Evolutionary conservation across 208 protist genomes (phyloP), one percentile per base, ranked within the genome.

Genomic region (Acanthamoeba quina): DNA sequence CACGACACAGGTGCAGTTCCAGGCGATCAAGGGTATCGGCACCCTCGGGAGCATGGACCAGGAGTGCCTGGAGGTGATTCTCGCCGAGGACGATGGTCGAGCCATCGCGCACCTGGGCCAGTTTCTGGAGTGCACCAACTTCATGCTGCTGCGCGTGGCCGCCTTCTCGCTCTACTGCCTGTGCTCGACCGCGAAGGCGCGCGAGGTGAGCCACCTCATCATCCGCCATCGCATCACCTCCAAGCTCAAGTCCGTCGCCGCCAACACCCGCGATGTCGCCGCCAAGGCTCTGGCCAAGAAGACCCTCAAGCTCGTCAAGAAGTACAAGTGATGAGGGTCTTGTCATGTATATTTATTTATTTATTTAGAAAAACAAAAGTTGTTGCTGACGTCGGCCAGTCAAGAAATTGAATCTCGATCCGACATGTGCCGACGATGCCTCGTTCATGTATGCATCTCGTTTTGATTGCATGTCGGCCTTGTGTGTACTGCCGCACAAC

Each of bases 391-490:
- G n/a, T n/a, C n/a, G n/a, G 15, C 11, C 11, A 74, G 9, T 74
- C 37, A 4, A 13, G 31, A n/a, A 7, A 41, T 1, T 41, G 11
- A 31, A 70, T 29, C n/a, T 74, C 31, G 56, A 31, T n/a, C 29
- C 44, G 64, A 9, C 78, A 86, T 86, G 78, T 86, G 78, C 78
- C 78, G 78, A 86, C 78, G 78, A 86, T 86, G 78, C 52, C 78
- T 86, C 49, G 21, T 86, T 62, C 17, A 86, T 2, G 78, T 86
- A 62, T 62, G 70, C 29, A 10, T 11, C 29, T 70, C 64, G 37
- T n/a, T 78, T 47, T 47, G 41, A 10, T 47, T 47, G 41, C 41
- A 47, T 47, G 41, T 47, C 0, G 41, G 41, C 41, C 41, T 44
- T 44, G 68, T 21, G 6, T 34, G 56, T 9, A 34, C 17, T 83